phyloP scores from a whole-genome alignment of 768 basidiomycete species.

The Mycena epipterygia region DNA sequence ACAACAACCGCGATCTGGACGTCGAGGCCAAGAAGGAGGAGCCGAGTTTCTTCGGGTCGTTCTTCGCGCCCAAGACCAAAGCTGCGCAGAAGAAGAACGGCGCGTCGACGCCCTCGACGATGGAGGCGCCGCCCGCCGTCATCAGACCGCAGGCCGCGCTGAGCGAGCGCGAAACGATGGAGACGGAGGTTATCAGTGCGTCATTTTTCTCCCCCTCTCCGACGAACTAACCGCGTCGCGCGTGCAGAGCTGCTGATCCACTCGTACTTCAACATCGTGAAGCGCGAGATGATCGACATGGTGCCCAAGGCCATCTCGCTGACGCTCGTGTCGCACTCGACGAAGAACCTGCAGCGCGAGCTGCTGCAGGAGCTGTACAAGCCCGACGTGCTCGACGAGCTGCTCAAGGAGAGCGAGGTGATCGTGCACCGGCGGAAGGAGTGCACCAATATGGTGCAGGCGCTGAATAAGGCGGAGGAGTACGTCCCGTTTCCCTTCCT shows the following conservation, averaged over 20 bases:
- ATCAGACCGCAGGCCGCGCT: conserved; percentile 93
- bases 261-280: conserved; percentile 98
- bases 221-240: not conserved
- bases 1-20: conserved; percentile 96
- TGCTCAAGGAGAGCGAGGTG: conserved; percentile 94
- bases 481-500: conserved; percentile 56
- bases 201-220: conserved; percentile 36
- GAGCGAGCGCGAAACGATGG: conserved; percentile 96
- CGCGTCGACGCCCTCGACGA: conserved; percentile 43
- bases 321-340: conserved; percentile 92
- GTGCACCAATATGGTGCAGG: conserved; percentile 92
- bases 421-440: conserved; percentile 94
- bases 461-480: conserved; percentile 98
- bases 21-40: conserved; percentile 93
- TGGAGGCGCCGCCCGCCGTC: conserved; percentile 83
- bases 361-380: conserved; percentile 97
- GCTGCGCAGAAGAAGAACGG: conserved; percentile 73
- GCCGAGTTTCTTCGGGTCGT: conserved; percentile 93
- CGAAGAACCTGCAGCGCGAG: conserved; percentile 95
- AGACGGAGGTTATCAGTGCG: conserved; percentile 99
- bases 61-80: conserved; percentile 83
- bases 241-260: conserved; percentile 89
- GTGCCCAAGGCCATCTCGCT: conserved; percentile 95
- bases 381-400: conserved; percentile 93
- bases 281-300: conserved; percentile 99